Evolutionary conservation across 1,284 basidiomycete species (phyloP), one percentile per base, ranked within the genome.

Genomic region (Cutaneotrichosporon sp.): DNA sequence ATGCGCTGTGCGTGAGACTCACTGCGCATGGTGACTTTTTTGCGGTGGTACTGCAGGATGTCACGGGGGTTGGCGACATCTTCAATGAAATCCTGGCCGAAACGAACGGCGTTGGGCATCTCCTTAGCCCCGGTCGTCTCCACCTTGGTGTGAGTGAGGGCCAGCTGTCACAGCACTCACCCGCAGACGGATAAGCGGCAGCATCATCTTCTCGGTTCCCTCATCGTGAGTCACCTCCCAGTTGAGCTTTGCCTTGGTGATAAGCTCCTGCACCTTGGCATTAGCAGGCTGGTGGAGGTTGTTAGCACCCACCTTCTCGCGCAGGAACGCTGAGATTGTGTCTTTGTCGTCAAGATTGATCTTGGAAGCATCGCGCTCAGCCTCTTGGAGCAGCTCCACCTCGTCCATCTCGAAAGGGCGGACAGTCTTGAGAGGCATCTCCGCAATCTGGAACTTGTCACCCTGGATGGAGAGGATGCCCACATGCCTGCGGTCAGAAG

Each of bases 381-480:
- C 88, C 10, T 85, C 87, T 36, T 92, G 89, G 16, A 82, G 81
- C 14, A 99, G 81, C 9, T 85, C 80, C 24, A 98, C 80, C 59
- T 95, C 90, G 63, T 92, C 90, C 62, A 95, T 85, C n/a, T 97
- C 89, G 73, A 99, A 98, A 1, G 97, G 97, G 6, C 97, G 86
- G 22, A 97, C 94, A 10, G 92, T 95, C 55, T 91, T 89, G 54
- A 99, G 81, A 1, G 90, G 87, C 36, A 99, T 86, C 2, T 93
- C 91, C 27, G 87, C 87, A 67, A 99, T 80, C 64, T 91, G 82
- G 75, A 92, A 99, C 58, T 93, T 87, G 70, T 91, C 92, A 24
- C 88, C 89, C 72, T 91, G 89, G 33, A 97, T 87, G 66, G 90
- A 85, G 13, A 97, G 80, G 24, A 97, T 81, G 0, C 90, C 93